Conservation (phyloP, 1,284 basidiomycete species). For the Fomitopsis palustris region DNA sequence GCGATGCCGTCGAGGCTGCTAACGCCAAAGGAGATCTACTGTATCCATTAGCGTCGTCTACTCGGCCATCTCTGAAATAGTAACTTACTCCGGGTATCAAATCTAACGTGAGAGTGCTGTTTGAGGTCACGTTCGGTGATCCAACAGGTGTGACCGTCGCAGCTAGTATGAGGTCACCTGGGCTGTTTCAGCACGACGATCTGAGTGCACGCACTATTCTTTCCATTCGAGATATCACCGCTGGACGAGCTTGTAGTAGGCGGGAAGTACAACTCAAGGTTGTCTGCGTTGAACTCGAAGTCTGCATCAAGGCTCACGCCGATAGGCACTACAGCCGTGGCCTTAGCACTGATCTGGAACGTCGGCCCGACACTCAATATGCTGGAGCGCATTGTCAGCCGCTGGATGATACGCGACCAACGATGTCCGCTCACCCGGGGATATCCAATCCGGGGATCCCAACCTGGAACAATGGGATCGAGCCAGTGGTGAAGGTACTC, state of each 20-base stretch:
- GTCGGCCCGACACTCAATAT: constrained; percentile 35
- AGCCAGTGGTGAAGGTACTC: constrained; percentile 34
- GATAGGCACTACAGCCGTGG: constrained; percentile 29
- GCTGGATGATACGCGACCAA: not conserved
- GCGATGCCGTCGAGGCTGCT: constrained; percentile 34
- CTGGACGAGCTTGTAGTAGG: constrained; percentile 16
- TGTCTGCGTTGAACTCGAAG: constrained; percentile 28
- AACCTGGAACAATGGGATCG: constrained; percentile 31
- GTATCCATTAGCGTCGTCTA: not conserved
- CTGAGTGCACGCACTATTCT: constrained; percentile 30
- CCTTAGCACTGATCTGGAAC: constrained; percentile 28
- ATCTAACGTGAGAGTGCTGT: constrained; percentile 35
- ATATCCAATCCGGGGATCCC: constrained; percentile 39
- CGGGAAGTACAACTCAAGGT: constrained; percentile 44
- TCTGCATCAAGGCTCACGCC: constrained; percentile 37
- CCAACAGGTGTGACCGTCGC: not conserved
- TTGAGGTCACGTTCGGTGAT: not conserved
- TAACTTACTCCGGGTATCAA: constrained; percentile 39
- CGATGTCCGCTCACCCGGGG: constrained; percentile 31
- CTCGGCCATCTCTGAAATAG: not conserved
- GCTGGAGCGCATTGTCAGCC: constrained; percentile 11
- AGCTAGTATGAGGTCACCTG: not conserved
- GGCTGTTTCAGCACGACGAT: no score
- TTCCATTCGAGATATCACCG: constrained; percentile 16
- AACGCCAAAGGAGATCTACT: constrained; percentile 39